Conservation (phyloP, 129 eudicot genomes). For the Flaveria trinervia region DNA sequence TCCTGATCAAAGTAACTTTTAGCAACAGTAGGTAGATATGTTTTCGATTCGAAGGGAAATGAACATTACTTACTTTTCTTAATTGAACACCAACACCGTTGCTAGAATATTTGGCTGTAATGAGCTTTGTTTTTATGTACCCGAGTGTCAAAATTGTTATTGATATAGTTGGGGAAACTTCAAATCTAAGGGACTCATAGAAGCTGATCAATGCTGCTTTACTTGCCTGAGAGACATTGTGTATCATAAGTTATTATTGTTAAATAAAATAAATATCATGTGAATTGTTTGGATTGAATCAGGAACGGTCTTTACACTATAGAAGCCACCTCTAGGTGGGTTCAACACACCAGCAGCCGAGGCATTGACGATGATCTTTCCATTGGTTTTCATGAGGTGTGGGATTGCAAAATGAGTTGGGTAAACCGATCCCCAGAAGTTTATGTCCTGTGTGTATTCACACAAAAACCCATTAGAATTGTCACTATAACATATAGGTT, state of each 20-base stretch:
- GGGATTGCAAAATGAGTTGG: slow-evolving; percentile 50
- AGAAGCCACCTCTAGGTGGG: slow-evolving; percentile 36
- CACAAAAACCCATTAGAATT: no score
- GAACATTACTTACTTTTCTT: slow-evolving; percentile 23
- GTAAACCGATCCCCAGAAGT: slow-evolving; percentile 56
- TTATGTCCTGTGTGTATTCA: slow-evolving; percentile 29
- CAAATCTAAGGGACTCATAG: slow-evolving; percentile 42
- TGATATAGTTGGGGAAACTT: slow-evolving; percentile 31
- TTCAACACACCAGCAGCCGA: slow-evolving; percentile 31
- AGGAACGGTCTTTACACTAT: slow-evolving; percentile 31
- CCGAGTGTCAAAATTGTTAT: slow-evolving; percentile 42
- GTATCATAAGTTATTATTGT: background rate
- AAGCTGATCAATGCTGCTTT: slow-evolving; percentile 48
- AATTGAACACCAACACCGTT: slow-evolving; percentile 14
- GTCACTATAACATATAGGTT: no score
- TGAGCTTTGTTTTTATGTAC: slow-evolving; percentile 25
- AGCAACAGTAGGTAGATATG: background rate
- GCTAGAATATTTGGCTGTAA: slow-evolving; percentile 32
- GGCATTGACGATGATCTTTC: slow-evolving; percentile 41
- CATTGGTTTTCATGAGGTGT: slow-evolving; percentile 39
- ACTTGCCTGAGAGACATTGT: slow-evolving; percentile 35
- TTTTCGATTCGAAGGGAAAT: background rate
- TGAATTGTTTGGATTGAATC: background rate
- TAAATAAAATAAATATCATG: background rate
- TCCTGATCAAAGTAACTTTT: slow-evolving; percentile 21